phyloP scores from a whole-genome alignment of 768 basidiomycete species.

The Lentinula raphanica region DNA sequence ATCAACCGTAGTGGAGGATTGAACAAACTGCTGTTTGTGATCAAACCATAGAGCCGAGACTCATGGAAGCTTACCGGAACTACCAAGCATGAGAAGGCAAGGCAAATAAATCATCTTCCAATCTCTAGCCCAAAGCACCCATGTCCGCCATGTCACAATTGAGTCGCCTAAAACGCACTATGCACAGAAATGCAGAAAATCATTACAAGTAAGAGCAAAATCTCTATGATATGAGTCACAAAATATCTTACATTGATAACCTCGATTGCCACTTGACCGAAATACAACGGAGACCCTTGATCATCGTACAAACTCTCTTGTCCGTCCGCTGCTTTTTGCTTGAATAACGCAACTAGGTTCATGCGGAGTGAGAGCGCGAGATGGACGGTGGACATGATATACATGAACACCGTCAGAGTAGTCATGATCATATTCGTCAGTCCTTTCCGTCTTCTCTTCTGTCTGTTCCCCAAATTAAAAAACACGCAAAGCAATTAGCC shows the following conservation, averaged over 20 bases:
- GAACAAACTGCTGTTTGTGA: too few relatives aligned
- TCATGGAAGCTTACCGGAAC: neutral
- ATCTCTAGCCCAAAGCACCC: conserved; percentile 6
- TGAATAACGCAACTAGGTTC: neutral
- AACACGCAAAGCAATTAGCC: too few relatives aligned
- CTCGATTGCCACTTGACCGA: neutral
- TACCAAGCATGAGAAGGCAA: neutral
- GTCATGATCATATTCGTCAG: neutral
- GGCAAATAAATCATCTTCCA: neutral
- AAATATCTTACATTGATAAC: neutral
- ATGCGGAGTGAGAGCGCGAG: conserved; percentile 4
- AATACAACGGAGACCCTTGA: neutral
- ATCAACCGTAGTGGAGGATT: too few relatives aligned
- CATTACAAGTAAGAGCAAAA: neutral
- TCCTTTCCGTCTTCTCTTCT: neutral
- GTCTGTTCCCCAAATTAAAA: neutral
- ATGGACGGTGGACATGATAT: conserved; percentile 6
- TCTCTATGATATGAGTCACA: neutral
- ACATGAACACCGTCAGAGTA: conserved; percentile 3
- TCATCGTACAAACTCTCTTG: neutral
- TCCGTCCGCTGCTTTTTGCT: neutral
- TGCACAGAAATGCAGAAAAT: too few relatives aligned
- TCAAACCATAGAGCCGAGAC: too few relatives aligned
- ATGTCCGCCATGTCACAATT: conserved; percentile 8
- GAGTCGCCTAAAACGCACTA: conserved; percentile 6